These are phyloP conservation scores for Tarenaya hassleriana DNA, from an alignment of 345 rosid genomes.

Conservation along the genomic window DNA sequence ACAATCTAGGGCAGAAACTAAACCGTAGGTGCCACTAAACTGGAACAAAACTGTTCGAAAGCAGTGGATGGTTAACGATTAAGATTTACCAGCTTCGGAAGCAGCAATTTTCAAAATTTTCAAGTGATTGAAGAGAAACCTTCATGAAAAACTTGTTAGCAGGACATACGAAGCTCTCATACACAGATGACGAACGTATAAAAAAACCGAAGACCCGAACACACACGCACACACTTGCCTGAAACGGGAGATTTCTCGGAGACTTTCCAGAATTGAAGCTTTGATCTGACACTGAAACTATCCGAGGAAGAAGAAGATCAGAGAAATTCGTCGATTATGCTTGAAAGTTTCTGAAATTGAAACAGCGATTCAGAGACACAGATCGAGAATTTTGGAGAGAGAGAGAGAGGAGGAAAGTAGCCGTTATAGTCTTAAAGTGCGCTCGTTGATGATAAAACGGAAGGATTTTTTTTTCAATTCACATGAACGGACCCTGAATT, in stretches of 20 bases:
- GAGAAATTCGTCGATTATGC: conserved; percentile 7
- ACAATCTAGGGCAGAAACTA: no score
- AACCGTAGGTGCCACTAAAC: no score
- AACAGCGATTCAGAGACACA: not conserved
- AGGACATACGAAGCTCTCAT: no score
- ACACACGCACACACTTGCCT: conserved; percentile 13
- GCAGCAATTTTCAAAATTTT: no score
- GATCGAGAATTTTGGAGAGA: conserved; percentile 18
- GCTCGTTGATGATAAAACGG: conserved; percentile 14
- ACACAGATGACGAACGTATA: no score
- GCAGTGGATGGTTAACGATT: no score
- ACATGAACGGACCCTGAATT: conserved; percentile 9
- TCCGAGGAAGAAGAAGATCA: conserved; percentile 10
- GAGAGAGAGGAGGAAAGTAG: conserved; percentile 7
- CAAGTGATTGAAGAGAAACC: no score
- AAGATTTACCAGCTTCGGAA: no score
- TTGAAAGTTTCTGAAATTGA: not conserved
- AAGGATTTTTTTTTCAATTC: conserved; percentile 10
- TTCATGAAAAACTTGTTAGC: no score
- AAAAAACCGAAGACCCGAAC: no score
- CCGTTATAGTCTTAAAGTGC: conserved; percentile 34
- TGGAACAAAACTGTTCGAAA: no score
- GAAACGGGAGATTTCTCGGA: conserved; percentile 16
- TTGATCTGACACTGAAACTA: not conserved
- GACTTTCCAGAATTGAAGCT: conserved; percentile 17